Evolutionary conservation across 305 asterid species (phyloP), one percentile per base, ranked within the genome.

Genomic region (Salvia sclarea): DNA sequence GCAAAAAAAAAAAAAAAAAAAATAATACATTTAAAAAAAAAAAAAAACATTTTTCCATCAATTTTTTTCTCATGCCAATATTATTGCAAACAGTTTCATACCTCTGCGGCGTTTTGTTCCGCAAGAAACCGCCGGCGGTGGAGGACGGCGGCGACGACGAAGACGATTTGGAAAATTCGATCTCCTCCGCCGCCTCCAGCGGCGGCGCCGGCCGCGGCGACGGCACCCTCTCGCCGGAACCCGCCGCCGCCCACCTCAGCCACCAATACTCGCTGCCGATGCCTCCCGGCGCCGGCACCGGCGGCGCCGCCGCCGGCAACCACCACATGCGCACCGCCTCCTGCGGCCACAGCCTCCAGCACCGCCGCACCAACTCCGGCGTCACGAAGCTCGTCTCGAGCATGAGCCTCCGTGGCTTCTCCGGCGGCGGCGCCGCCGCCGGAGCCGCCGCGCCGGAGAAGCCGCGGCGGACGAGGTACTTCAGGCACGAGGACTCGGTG

Each of bases 401-500:
- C 74, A 12, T 77, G 79, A 82, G 90, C 80, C 61, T 80, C 70
- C 71, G 70, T 40, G 76, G 82, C 16, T 22, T 49, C 12, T 63
- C 65, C 8, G 65, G 28, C 0, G 52, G 38, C 8, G 33, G 65
- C 22, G 44, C 60, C 57, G 68, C 28, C 38, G 69, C 38, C 54
- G 64, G 82, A 68, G 40, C 40, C 40, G 40, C 40, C 9, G 44
- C 44, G 0, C 13, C 44, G 12, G 76, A 72, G 41, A 61, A 65
- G 44, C 20, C 70, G 0, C 62, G 66, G 37, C 66, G 60, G 45
- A 79, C 70, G 61, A 77, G 66, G 43, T 38, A 43, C 1, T 61
- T 74, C 64, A 76, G 74, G n/a, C 83, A 61, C 12, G 87, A 85
- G 60, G 91, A 85, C 54, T 85, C 87, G 49, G 61, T 85, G 7